Percentiles rank a stretch among this genome's conserved stretches.
Conservation (phyloP, 208 protist species). For the Acanthamoeba royreba region DNA sequence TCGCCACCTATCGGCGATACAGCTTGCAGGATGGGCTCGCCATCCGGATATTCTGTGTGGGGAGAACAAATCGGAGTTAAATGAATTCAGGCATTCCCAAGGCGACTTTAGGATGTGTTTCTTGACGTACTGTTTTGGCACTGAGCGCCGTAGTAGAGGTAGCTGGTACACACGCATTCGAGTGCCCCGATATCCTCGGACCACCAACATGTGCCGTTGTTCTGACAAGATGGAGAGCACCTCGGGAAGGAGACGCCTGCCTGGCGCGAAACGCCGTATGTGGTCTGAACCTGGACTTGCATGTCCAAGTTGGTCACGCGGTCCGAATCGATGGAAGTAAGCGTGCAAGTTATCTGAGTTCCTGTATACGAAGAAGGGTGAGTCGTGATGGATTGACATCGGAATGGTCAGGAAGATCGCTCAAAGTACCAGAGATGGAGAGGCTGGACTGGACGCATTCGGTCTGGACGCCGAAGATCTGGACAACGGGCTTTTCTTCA, state of each 20-base stretch:
- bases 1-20: not conserved
- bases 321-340: not conserved
- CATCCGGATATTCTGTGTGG: not conserved
- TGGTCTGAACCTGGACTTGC: not conserved
- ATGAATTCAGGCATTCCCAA: too few relatives aligned
- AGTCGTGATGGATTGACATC: not conserved
- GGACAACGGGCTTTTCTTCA: not conserved
- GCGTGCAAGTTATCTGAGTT: not conserved
- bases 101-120: too few relatives aligned
- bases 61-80: too few relatives aligned
- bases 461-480: not conserved
- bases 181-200: not conserved
- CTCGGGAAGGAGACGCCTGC: not conserved
- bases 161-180: not conserved
- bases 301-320: not conserved
- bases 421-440: not conserved
- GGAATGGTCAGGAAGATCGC: not conserved
- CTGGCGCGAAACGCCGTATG: not conserved
- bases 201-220: not conserved
- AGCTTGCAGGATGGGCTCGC: not conserved
- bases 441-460: not conserved
- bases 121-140: not conserved
- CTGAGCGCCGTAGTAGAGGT: conserved; percentile 3
- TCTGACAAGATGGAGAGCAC: not conserved
- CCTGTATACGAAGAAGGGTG: not conserved